These are phyloP conservation scores for Trichosporon asahii DNA, from an alignment of 1,284 basidiomycete species.

Conservation along the genomic window DNA sequence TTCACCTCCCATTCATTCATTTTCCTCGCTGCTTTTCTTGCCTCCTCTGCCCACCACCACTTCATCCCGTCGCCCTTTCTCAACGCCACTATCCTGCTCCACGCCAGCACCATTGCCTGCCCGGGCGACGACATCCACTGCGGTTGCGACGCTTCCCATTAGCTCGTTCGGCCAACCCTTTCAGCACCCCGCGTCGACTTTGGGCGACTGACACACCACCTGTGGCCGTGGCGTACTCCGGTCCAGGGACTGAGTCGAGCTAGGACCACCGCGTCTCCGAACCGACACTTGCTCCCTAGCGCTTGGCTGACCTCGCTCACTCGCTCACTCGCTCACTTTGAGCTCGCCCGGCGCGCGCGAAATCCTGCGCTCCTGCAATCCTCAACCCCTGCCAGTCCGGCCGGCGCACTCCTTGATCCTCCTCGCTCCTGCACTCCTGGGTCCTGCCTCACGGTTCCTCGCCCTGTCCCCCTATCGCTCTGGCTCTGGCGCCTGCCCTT, in stretches of 20 bases:
- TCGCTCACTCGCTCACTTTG: too few species aligned
- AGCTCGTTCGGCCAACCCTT: neutral
- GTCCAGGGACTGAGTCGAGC: constrained; percentile 6
- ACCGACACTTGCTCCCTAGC: constrained; percentile 1
- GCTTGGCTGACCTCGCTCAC: neutral
- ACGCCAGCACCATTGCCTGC: neutral
- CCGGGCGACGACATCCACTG: neutral
- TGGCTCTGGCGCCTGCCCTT: neutral
- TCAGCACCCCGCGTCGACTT: neutral
- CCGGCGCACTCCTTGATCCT: neutral
- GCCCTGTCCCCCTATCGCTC: neutral
- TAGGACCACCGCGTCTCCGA: constrained; percentile 7
- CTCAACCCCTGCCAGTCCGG: neutral
- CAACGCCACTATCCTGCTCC: neutral
- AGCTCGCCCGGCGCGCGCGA: neutral
- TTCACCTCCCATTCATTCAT: neutral
- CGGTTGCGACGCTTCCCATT: neutral
- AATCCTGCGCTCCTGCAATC: neutral
- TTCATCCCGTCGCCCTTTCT: neutral
- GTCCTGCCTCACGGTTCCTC: neutral
- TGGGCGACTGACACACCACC: neutral
- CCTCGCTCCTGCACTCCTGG: neutral
- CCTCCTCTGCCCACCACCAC: neutral
- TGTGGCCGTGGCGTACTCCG: neutral
- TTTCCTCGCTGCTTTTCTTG: neutral